Percentiles rank a stretch among this genome's conserved stretches.
phyloP scores from a whole-genome alignment of 768 basidiomycete genomes.

The Termitomyces sp. region DNA sequence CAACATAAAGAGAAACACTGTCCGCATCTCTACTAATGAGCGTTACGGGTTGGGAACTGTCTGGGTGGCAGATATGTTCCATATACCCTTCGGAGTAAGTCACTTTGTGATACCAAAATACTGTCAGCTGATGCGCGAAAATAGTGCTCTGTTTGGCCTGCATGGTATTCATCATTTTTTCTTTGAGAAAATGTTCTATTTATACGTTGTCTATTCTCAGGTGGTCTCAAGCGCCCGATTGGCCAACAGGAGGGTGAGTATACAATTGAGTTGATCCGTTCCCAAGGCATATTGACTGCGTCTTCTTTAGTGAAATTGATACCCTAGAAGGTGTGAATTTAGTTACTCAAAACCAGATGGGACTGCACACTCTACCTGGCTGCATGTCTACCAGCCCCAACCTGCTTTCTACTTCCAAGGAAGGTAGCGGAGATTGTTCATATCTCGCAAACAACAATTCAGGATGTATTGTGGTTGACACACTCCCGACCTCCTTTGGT shows the following conservation, averaged over 20 bases:
- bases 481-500: slow-evolving; percentile 54
- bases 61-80: slow-evolving; percentile 60
- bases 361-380: slow-evolving; percentile 61
- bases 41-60: slow-evolving; percentile 53
- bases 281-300: background rate
- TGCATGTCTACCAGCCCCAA: slow-evolving; percentile 46
- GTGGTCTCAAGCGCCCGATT: slow-evolving; percentile 50
- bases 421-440: slow-evolving; percentile 57
- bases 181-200: background rate
- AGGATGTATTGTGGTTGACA: slow-evolving; percentile 61
- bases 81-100: slow-evolving; percentile 59
- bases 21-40: slow-evolving; percentile 57
- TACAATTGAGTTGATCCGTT: background rate
- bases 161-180: slow-evolving; percentile 36
- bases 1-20: slow-evolving; percentile 59
- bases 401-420: slow-evolving; percentile 41
- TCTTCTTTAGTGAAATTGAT: slow-evolving; percentile 53
- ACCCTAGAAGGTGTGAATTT: slow-evolving; percentile 80
- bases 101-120: background rate
- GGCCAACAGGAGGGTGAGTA: slow-evolving; percentile 57
- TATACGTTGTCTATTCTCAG: slow-evolving; percentile 8
- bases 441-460: slow-evolving; percentile 46
- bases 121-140: background rate
- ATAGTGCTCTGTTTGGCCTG: slow-evolving; percentile 71
- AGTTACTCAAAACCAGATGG: slow-evolving; percentile 58